A percentile compares a stretch with the other conserved stretches of the same genome.
phyloP scores from a whole-genome alignment of 176 grass and related monocot species.

The Oryza officinalis region DNA sequence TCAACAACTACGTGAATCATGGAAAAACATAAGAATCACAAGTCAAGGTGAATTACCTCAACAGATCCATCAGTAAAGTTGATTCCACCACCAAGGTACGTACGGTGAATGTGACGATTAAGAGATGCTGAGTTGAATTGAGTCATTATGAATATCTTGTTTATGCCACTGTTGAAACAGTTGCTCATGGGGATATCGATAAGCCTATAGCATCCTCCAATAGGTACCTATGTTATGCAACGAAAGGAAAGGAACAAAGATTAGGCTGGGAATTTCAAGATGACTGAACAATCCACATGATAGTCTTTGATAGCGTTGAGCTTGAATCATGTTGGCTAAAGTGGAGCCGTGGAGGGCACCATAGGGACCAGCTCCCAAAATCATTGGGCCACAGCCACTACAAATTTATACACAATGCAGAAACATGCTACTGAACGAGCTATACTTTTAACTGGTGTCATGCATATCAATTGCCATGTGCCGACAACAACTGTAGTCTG shows the following conservation, averaged over 20 bases:
- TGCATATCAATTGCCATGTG: slow-evolving; percentile 27
- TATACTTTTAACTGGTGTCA: slow-evolving; percentile 21
- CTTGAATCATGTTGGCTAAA: slow-evolving; percentile 42
- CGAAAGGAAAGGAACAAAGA: slow-evolving; percentile 32
- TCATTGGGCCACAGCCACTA: slow-evolving; percentile 8
- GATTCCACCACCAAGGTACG: slow-evolving; percentile 64
- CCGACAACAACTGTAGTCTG: too few species aligned
- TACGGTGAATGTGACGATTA: slow-evolving; percentile 68
- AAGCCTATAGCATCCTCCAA: slow-evolving; percentile 79
- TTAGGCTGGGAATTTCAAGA: slow-evolving; percentile 19
- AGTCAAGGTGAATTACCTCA: slow-evolving; percentile 47
- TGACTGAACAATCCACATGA: slow-evolving; percentile 15
- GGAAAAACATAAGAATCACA: neutral
- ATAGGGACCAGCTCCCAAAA: neutral
- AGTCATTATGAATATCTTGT: slow-evolving; percentile 82
- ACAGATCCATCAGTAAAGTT: slow-evolving; percentile 74
- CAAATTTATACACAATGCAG: slow-evolving; percentile 9
- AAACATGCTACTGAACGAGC: slow-evolving; percentile 3
- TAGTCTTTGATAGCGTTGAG: slow-evolving; percentile 32
- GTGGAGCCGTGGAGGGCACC: slow-evolving; percentile 7
- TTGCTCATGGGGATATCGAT: slow-evolving; percentile 83
- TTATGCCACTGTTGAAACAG: slow-evolving; percentile 77
- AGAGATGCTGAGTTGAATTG: slow-evolving; percentile 77
- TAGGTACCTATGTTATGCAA: slow-evolving; percentile 55
- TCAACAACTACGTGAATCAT: neutral